Base-by-base conservation (phyloP, 768 basidiomycete species). In the Rhizopogon roseolus region DNA sequence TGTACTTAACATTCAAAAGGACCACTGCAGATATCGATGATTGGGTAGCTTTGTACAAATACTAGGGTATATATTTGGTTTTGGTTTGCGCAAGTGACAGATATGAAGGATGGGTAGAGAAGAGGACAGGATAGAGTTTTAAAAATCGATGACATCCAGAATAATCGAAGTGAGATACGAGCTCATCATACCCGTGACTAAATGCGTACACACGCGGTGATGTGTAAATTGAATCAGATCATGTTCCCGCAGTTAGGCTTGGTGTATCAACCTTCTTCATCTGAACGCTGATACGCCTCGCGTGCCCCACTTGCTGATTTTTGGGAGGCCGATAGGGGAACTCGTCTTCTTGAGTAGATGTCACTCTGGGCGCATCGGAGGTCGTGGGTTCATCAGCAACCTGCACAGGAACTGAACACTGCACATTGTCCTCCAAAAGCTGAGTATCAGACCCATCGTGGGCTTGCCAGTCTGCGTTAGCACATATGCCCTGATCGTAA, bases 201-300 rank as follows among this genome's bases (percentile, higher is more conserved):
- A 17, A 19, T 17, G 32, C 2, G 19, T 2, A 4, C 39, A 40
- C 17, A 5, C 13, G 3, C 1, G 10, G n/a, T 5, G 44, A 29
- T 19, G 17, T 29, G 17, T 34, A 19, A 34, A 32, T 52, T 41
- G 1, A 52, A 22, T 19, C 27, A 49, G 34, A 37, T 40, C 38
- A 41, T 27, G 27, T 49, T 67, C 8, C 51, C 53, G 13, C 61
- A 58, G 34, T 27, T 42, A 13, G 42, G 28, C 4, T 14, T 25
- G 8, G 7, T 5, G 57, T 52, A 53, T 14, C 29, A 0, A 55
- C 53, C 44, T 68, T 70, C 62, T 69, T 73, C 61, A 73, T 53
- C 40, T 63, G 55, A 54, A 76, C 68, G 53, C 71, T 76, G 55
- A 76, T 64, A 13, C 76, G 71, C 28, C 70, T 66, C 11, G 71